phyloP scores from a whole-genome alignment of 108 stramenopile genomes.

The Skeletonema marinoi region DNA sequence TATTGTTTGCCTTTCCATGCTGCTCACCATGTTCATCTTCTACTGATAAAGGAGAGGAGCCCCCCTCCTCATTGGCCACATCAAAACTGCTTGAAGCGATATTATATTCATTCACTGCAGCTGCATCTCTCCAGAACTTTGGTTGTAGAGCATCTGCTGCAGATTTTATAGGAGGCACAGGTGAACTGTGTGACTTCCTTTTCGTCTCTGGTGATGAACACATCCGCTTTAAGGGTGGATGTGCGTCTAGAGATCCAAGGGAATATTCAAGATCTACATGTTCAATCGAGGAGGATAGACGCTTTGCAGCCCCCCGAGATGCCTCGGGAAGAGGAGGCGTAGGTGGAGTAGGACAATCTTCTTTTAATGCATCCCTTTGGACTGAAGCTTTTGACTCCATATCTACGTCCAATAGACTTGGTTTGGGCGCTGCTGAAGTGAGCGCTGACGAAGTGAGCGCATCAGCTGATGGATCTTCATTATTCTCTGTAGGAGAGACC shows the following conservation, averaged over 20 bases:
- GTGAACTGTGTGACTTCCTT: conserved; percentile 6
- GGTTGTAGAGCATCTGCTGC: conserved; percentile 31
- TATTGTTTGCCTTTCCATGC: background rate
- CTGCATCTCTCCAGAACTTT: conserved; percentile 37
- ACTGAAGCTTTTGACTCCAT: background rate
- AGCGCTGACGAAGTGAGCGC: background rate
- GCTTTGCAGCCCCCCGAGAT: background rate
- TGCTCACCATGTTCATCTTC: background rate
- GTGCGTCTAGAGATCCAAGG: conserved; percentile 30
- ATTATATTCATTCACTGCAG: conserved; percentile 33
- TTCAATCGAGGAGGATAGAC: conserved; percentile 35
- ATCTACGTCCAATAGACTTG: too few relatives aligned
- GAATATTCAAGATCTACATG: conserved; percentile 34
- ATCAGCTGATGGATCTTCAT: background rate
- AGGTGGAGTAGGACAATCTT: conserved; percentile 1
- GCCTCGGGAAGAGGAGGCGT: background rate
- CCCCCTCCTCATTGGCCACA: conserved; percentile 36
- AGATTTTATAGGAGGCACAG: conserved; percentile 10
- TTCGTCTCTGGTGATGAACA: conserved; percentile 3
- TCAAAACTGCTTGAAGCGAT: conserved; percentile 35
- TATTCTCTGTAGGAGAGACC: background rate
- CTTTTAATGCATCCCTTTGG: background rate
- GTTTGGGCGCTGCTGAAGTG: background rate
- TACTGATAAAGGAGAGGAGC: conserved; percentile 29
- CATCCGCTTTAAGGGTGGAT: conserved; percentile 16